Conservation (phyloP, 1,284 basidiomycete genomes). For the Ganoderma multipileum region DNA sequence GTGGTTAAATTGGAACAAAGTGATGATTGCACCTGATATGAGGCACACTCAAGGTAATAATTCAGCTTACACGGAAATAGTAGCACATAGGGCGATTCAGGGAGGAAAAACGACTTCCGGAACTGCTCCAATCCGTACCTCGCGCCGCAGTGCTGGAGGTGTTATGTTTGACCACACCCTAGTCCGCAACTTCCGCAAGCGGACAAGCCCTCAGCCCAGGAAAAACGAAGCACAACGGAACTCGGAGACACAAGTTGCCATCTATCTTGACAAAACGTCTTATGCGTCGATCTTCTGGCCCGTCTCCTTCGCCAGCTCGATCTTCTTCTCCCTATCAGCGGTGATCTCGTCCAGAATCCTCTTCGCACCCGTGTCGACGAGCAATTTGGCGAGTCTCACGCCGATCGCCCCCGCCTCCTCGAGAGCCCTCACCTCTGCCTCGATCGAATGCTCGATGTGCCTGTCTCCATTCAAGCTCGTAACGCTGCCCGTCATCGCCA, state of each 20-base stretch:
- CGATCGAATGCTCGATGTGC: slow-evolving; percentile 75
- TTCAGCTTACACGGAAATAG: too few relatives aligned
- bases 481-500: slow-evolving; percentile 80
- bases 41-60: too few relatives aligned
- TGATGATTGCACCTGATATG: not conserved
- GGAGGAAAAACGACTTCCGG: too few relatives aligned
- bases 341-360: slow-evolving; percentile 84
- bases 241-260: not conserved
- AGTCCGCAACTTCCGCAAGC: too few relatives aligned
- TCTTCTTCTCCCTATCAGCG: slow-evolving; percentile 64
- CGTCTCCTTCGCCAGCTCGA: slow-evolving; percentile 46
- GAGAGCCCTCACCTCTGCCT: slow-evolving; percentile 56
- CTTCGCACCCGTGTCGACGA: slow-evolving; percentile 76
- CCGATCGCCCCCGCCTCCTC: slow-evolving; percentile 78
- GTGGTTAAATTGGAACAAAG: not conserved
- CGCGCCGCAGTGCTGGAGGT: too few relatives aligned
- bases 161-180: too few relatives aligned
- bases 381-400: slow-evolving; percentile 62
- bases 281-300: slow-evolving; percentile 17
- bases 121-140: too few relatives aligned
- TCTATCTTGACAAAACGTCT: not conserved
- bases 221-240: not conserved
- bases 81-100: too few relatives aligned
- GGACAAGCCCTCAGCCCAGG: too few relatives aligned
- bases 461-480: slow-evolving; percentile 76